Conservation (phyloP, 805 yeast species). For the Candida loeiensis region DNA sequence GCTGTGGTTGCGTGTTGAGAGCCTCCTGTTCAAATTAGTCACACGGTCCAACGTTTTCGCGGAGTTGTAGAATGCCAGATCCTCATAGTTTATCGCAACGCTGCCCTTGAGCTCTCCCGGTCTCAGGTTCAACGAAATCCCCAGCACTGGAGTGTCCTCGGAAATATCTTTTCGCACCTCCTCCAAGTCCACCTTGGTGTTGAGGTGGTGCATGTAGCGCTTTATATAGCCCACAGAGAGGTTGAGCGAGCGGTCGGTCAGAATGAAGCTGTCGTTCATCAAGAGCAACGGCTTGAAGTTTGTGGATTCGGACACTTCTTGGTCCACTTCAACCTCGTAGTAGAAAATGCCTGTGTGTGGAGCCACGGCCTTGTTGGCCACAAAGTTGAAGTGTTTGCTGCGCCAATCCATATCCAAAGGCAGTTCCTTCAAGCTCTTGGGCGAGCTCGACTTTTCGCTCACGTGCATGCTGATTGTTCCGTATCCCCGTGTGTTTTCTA, state of each 20-base stretch:
- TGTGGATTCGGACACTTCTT: conserved; percentile 31
- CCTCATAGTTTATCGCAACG: conserved; percentile 39
- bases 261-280: conserved; percentile 31
- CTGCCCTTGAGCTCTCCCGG: conserved; percentile 43
- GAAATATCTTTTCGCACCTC: conserved; percentile 26
- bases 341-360: conserved; percentile 37
- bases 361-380: conserved; percentile 32
- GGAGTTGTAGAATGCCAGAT: conserved; percentile 38
- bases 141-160: conserved; percentile 15
- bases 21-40: conserved; percentile 36
- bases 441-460: conserved; percentile 1
- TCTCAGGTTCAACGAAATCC: conserved; percentile 26
- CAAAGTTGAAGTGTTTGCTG: conserved; percentile 32
- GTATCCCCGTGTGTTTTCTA: conserved; percentile 26
- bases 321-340: conserved; percentile 38
- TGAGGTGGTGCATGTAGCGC: conserved; percentile 17
- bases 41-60: conserved; percentile 30
- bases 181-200: conserved; percentile 26
- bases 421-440: neutral
- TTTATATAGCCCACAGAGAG: conserved; percentile 35
- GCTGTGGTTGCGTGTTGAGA: conserved; percentile 25
- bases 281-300: conserved; percentile 30
- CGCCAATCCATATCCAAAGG: conserved; percentile 5
- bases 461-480: conserved; percentile 21
- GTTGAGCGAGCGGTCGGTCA: conserved; percentile 30